A percentile compares a stretch with the other conserved stretches of the same genome.
These are phyloP conservation scores for Cercospora brassicicola DNA, from an alignment of 2,329 filamentous ascomycete genomes.

Conservation along the genomic window DNA sequence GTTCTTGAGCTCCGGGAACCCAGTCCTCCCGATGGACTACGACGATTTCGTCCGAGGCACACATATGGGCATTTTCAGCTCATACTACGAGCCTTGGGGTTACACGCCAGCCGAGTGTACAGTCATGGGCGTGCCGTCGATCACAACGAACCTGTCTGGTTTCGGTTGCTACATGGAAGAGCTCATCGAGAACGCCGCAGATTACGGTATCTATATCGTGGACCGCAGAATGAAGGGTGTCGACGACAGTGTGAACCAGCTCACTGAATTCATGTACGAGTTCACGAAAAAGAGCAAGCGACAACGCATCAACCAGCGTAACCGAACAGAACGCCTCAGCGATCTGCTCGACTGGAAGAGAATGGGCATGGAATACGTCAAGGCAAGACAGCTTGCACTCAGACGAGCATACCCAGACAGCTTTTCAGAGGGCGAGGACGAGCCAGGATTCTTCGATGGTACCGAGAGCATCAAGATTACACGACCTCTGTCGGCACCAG, in stretches of 20 bases:
- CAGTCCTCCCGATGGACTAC: constrained; percentile 92
- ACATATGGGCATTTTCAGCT: constrained; percentile 91
- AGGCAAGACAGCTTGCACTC: constrained; percentile 88
- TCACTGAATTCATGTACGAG: constrained; percentile 88
- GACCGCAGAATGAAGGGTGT: constrained; percentile 93
- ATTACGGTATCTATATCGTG: constrained; percentile 99
- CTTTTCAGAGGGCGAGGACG: constrained; percentile 69
- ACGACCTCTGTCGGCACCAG: constrained; percentile 87
- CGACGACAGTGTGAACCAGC: constrained; percentile 95
- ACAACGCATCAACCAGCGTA: constrained; percentile 97
- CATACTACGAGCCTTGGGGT: constrained; percentile 99
- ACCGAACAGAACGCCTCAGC: constrained; percentile 90
- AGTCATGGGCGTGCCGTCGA: constrained; percentile 97
- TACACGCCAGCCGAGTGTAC: constrained; percentile 98
- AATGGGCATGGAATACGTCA: constrained; percentile 99
- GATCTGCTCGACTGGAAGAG: constrained; percentile 98
- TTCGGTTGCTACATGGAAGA: constrained; percentile 99
- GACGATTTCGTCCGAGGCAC: constrained; percentile 98
- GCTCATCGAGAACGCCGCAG: constrained; percentile 93
- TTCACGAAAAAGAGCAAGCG: constrained; percentile 90
- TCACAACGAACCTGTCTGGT: constrained; percentile 95
- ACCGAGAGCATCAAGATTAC: constrained; percentile 88
- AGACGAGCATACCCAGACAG: constrained; percentile 87
- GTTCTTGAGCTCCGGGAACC: constrained; percentile 93
- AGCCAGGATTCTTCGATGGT: constrained; percentile 86